These are phyloP conservation scores for Maudiozyma turicensis DNA, from an alignment of 805 yeast species.

Conservation along the genomic window DNA sequence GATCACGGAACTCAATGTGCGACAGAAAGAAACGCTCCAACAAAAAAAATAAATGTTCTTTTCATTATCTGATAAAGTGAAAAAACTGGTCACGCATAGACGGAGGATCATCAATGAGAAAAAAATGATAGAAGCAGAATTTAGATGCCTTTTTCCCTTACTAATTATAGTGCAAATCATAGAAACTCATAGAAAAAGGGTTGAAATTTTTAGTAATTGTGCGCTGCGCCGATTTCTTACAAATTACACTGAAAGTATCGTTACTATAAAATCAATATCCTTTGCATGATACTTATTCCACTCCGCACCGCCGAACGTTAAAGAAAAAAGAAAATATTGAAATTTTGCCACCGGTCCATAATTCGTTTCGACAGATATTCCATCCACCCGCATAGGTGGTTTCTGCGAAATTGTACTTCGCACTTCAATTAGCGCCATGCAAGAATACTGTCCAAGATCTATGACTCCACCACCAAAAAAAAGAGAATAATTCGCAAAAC, in stretches of 20 bases:
- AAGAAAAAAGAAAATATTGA: not conserved
- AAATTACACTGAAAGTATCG: no score
- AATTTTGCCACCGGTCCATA: not conserved
- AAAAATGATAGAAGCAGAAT: not conserved
- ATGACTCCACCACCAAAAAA: no score
- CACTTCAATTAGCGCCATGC: not conserved
- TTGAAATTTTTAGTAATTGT: no score
- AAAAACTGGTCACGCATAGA: not conserved
- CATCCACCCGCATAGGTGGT: not conserved
- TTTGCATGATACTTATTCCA: not conserved
- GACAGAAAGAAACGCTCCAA: not conserved
- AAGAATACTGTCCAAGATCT: no score
- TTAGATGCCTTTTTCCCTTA: no score
- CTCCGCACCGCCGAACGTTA: not conserved
- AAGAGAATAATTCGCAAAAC: no score
- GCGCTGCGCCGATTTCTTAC: no score
- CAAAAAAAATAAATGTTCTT: no score
- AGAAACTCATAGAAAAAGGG: no score
- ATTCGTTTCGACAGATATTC: not conserved
- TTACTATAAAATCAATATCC: no score
- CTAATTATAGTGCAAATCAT: no score
- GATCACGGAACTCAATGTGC: not conserved
- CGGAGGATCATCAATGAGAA: not conserved
- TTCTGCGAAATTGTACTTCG: not conserved
- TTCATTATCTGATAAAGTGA: not conserved